A percentile compares a stretch with the other conserved stretches of the same genome.
Evolutionary conservation across 1,284 basidiomycete genomes (phyloP).

Genomic region (Leccinum cinnamomeum): DNA sequence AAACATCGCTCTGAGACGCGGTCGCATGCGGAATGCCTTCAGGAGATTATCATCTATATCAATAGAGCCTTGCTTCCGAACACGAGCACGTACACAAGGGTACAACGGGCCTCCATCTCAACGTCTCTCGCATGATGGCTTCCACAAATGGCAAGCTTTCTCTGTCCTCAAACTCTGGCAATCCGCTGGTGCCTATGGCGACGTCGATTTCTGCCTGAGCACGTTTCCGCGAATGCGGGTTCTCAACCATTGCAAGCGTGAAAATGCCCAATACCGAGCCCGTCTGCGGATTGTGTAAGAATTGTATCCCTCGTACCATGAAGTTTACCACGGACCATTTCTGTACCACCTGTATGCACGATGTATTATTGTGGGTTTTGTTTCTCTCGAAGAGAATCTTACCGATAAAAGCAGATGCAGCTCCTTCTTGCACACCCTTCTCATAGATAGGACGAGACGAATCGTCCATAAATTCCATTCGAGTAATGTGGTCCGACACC

Average conservation of each 20-base stretch:
- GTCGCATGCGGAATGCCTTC: no score
- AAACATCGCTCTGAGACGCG: no score
- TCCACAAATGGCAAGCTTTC: no score
- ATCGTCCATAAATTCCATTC: conserved; percentile 8
- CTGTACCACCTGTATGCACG: conserved; percentile 6
- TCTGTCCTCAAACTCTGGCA: conserved; percentile 33
- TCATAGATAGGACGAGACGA: conserved; percentile 3
- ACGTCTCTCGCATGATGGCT: no score
- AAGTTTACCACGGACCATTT: conserved; percentile 12
- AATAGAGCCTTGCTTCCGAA: not conserved
- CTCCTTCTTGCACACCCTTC: conserved; percentile 9
- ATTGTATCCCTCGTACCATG: no score
- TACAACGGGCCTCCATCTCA: conserved; percentile 24
- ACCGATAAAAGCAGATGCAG: conserved; percentile 13
- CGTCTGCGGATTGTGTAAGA: not conserved
- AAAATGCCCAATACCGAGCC: conserved; percentile 17
- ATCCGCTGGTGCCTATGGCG: conserved; percentile 10
- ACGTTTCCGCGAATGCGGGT: conserved; percentile 22
- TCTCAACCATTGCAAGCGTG: conserved; percentile 35
- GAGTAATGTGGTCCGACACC: conserved; percentile 14
- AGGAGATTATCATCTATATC: no score
- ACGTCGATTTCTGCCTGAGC: not conserved
- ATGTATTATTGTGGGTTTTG: not conserved
- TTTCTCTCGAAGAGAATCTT: not conserved
- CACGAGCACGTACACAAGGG: not conserved